Evolutionary conservation across 169 alveolate species (phyloP).

Genomic region (Plasmodium blacklocki): DNA sequence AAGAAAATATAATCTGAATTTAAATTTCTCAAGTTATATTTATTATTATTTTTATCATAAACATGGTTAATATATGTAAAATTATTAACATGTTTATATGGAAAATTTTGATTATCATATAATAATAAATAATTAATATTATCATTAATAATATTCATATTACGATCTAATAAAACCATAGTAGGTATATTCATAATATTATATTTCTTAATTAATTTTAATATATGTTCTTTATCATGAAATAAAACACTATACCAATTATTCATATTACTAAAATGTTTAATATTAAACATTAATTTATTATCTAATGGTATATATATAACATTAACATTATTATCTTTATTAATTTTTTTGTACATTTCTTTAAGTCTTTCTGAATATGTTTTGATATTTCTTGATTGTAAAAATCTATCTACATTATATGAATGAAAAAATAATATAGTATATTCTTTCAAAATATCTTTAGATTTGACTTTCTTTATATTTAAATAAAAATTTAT

Average conservation of each 20-base stretch:
- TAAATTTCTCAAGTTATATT: conserved; percentile 38
- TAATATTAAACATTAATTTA: conserved; percentile 57
- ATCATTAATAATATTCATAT: conserved; percentile 66
- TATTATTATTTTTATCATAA: conserved; percentile 49
- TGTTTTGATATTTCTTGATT: conserved; percentile 53
- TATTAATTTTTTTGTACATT: conserved; percentile 39
- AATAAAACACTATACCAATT: conserved; percentile 66
- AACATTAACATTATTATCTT: conserved; percentile 36
- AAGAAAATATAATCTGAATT: conserved; percentile 57
- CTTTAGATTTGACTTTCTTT: conserved; percentile 37
- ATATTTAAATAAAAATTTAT: conserved; percentile 61
- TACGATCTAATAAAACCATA: conserved; percentile 64
- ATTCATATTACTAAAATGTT: conserved; percentile 62
- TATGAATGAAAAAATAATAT: conserved; percentile 71
- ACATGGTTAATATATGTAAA: conserved; percentile 41
- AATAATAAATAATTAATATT: conserved; percentile 64
- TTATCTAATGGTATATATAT: conserved; percentile 55
- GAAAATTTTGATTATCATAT: conserved; percentile 49
- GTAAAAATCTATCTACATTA: conserved; percentile 67
- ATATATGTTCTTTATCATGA: conserved; percentile 57
- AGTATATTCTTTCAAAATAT: conserved; percentile 31
- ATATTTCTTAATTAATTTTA: conserved; percentile 61
- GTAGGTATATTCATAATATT: conserved; percentile 72
- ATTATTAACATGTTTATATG: conserved; percentile 22
- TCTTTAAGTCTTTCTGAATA: conserved; percentile 67